Conservation (phyloP, 805 yeast species). For the Osmozyma mogii region DNA sequence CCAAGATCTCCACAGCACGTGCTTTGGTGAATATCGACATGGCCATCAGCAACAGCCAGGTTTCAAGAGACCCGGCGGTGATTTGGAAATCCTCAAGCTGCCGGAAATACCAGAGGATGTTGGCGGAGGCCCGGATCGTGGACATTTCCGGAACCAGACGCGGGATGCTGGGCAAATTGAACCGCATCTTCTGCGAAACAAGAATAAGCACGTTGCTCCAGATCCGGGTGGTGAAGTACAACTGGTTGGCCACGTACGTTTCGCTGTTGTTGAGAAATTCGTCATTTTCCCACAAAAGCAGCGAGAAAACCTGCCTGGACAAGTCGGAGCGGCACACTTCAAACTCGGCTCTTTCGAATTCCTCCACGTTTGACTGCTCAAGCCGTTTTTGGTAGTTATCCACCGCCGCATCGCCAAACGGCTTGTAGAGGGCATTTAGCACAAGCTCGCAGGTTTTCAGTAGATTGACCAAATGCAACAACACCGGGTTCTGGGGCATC, state of each 20-base stretch:
- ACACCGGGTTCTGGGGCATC: slow-evolving; percentile 19
- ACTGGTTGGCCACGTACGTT: slow-evolving; percentile 12
- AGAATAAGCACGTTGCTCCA: slow-evolving; percentile 20
- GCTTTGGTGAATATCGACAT: slow-evolving; percentile 3
- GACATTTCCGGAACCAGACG: slow-evolving; percentile 17
- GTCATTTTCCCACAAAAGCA: slow-evolving; percentile 1
- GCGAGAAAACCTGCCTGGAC: slow-evolving; percentile 2
- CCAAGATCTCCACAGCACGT: slow-evolving; percentile 2
- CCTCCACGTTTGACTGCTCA: slow-evolving; percentile 17
- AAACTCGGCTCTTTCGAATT: slow-evolving; percentile 20
- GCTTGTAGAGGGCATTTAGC: slow-evolving; percentile 27
- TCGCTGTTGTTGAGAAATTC: not conserved
- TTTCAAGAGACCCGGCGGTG: slow-evolving; percentile 16
- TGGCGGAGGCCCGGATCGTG: slow-evolving; percentile 17
- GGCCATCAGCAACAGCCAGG: slow-evolving; percentile 1
- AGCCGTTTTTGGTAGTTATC: slow-evolving; percentile 10
- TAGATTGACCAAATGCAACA: slow-evolving; percentile 22
- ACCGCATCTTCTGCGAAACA: slow-evolving; percentile 20
- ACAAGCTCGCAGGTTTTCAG: slow-evolving; percentile 27
- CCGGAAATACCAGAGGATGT: slow-evolving; percentile 19
- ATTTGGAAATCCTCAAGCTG: slow-evolving; percentile 13
- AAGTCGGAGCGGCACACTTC: slow-evolving; percentile 17
- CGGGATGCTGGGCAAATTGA: slow-evolving; percentile 15
- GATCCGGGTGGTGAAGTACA: slow-evolving; percentile 21
- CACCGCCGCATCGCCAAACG: slow-evolving; percentile 13